phyloP scores from a whole-genome alignment of 345 rosid genomes.

The Salix purpurea region DNA sequence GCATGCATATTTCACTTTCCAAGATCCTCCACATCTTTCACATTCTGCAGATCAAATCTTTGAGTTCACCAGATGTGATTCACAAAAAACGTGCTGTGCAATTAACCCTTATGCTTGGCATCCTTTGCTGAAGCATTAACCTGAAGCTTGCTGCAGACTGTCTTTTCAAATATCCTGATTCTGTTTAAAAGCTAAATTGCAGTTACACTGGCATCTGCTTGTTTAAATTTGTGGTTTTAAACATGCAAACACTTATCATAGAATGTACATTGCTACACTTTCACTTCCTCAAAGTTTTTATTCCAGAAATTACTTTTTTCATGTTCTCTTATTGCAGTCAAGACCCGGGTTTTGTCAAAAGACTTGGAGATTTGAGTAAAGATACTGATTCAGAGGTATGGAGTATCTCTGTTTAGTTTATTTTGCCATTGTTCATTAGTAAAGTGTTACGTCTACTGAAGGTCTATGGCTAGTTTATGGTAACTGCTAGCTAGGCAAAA shows the following conservation, averaged over 20 bases:
- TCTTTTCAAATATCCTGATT: neutral
- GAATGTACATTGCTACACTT: neutral
- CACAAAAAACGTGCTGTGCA: neutral
- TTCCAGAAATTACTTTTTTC: neutral
- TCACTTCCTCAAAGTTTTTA: neutral
- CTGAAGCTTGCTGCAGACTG: neutral
- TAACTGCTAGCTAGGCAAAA: neutral
- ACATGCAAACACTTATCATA: neutral
- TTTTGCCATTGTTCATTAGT: neutral
- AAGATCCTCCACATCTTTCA: neutral
- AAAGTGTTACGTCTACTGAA: neutral
- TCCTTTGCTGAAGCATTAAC: neutral
- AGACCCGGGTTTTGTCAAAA: slow-evolving; percentile 80
- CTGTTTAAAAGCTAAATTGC: neutral
- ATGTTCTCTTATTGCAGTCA: slow-evolving; percentile 47
- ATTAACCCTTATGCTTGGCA: neutral
- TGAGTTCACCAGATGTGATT: neutral
- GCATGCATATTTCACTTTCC: neutral
- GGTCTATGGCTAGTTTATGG: neutral
- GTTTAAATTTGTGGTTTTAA: neutral
- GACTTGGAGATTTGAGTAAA: slow-evolving; percentile 38
- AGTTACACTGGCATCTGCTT: neutral
- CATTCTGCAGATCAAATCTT: neutral
- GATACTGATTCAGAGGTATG: slow-evolving; percentile 50
- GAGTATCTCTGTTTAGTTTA: neutral